Evolutionary conservation across 2,329 filamentous ascomycete species (phyloP), one percentile per base, ranked within the genome.

Genomic region (Fusarium ramigenum): DNA sequence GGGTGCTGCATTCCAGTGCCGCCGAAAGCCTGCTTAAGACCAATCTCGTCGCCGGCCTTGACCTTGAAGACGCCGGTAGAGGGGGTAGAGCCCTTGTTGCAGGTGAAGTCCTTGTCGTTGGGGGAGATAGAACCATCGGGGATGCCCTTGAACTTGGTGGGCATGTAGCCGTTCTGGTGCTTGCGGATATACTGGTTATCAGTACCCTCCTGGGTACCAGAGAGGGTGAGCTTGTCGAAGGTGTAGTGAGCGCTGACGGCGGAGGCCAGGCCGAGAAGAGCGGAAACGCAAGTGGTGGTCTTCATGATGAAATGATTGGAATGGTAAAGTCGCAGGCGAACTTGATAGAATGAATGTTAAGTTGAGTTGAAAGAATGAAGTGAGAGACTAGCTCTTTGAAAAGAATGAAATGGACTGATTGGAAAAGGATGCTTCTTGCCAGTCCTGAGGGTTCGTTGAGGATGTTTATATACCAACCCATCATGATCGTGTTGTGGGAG

Each of bases 351-450:
- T 19, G 62, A 66, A 39, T 28, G 62, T 36, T 9, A 30, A 18
- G 36, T n/a, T 25, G 15, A 18, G 36, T n/a, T 25, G 15, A 66
- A 66, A 66, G 63, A 66, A 66, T 50, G 63, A 66, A 25, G 28
- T n/a, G 34, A 40, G 63, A 66, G 63, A 66, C 63, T 66, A 66
- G 63, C 63, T 66, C 63, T 66, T 39, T 64, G 60, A 47, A 66
- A 66, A 12, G 63, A 66, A 66, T 43, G 63, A 34, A 66, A 66
- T 49, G 52, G 44, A 63, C 62, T 65, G 37, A n/a, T 66, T 44
- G 62, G 42, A 56, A 66, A 59, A 60, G 43, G 52, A 66, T 66
- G 50, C 37, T 66, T 30, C 16, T 56, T 28, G 12, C 30, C 40
- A 15, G 3, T 4, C 32, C 23, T 15, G 25, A n/a, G 34, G 12